Conservation (phyloP, 108 stramenopile genomes). For the Cyclostephanos invisitatus region DNA sequence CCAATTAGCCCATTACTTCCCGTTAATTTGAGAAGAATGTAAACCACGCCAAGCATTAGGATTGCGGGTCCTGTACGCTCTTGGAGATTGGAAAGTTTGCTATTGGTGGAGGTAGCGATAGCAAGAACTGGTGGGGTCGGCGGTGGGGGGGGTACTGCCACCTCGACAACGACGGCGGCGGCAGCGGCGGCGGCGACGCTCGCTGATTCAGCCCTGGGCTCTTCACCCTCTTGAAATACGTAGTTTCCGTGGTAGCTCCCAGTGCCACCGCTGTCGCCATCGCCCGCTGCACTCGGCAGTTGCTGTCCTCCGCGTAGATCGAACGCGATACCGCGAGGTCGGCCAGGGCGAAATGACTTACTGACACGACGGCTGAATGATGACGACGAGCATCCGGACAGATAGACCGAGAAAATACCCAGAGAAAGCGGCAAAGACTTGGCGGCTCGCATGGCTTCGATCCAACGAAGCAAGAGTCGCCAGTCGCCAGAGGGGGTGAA, state of each 20-base stretch:
- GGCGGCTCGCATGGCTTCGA: conserved; percentile 4
- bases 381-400: conserved; percentile 10
- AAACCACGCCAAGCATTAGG: conserved; percentile 53
- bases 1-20: conserved; percentile 59
- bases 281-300: background rate
- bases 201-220: conserved; percentile 19
- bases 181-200: background rate
- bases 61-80: conserved; percentile 56
- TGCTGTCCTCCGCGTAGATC: conserved; percentile 44
- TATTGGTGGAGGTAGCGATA: conserved; percentile 20
- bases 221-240: conserved; percentile 24
- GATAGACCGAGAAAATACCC: background rate
- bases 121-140: conserved; percentile 19
- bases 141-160: background rate
- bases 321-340: conserved; percentile 1
- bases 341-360: background rate
- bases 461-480: background rate
- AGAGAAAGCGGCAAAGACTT: background rate
- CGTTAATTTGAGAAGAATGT: conserved; percentile 32
- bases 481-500: too few relatives aligned
- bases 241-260: conserved; percentile 38
- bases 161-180: conserved; percentile 6
- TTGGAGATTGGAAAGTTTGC: conserved; percentile 50
- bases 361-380: background rate
- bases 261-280: background rate